A percentile compares a stretch with the other conserved stretches of the same genome.
Conservation (phyloP, 495 filamentous ascomycete genomes). For the Penicillium canescens region DNA sequence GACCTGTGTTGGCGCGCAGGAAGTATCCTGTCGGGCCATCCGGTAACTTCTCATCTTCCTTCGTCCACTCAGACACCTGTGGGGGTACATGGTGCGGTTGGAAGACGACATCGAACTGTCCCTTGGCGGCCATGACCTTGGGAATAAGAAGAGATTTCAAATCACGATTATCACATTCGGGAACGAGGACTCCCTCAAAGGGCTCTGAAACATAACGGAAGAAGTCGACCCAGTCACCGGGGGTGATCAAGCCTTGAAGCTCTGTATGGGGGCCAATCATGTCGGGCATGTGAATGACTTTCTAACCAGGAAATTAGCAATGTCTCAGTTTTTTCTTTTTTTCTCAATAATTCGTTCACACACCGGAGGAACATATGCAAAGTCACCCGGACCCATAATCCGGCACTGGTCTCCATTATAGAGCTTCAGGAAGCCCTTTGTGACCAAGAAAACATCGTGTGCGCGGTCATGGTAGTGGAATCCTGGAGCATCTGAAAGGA, state of each 20-base stretch:
- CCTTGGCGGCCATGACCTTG: conserved; percentile 52
- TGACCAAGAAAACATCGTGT: conserved; percentile 50
- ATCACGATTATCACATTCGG: conserved; percentile 45
- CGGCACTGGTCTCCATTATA: conserved; percentile 49
- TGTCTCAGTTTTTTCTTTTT: background rate
- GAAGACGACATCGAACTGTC: conserved; percentile 49
- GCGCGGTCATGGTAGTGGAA: conserved; percentile 52
- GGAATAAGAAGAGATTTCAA: conserved; percentile 43
- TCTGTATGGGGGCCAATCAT: conserved; percentile 45
- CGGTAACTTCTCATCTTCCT: conserved; percentile 41
- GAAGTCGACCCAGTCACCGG: conserved; percentile 56
- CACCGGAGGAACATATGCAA: conserved; percentile 51
- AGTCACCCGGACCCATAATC: conserved; percentile 47
- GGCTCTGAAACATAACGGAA: conserved; percentile 51
- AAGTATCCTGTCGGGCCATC: conserved; percentile 39
- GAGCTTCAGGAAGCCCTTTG: conserved; percentile 46
- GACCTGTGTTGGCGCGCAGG: conserved; percentile 42
- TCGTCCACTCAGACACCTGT: conserved; percentile 40
- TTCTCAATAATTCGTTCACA: background rate
- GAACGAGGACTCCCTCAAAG: conserved; percentile 50
- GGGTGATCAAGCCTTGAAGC: conserved; percentile 44
- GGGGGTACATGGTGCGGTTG: conserved; percentile 41
- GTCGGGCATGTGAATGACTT: conserved; percentile 43
- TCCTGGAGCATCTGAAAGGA: conserved; percentile 40
- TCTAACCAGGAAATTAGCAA: conserved; percentile 16